Evolutionary conservation across 495 filamentous ascomycete genomes (phyloP).

Genomic region (Podospora sp.): DNA sequence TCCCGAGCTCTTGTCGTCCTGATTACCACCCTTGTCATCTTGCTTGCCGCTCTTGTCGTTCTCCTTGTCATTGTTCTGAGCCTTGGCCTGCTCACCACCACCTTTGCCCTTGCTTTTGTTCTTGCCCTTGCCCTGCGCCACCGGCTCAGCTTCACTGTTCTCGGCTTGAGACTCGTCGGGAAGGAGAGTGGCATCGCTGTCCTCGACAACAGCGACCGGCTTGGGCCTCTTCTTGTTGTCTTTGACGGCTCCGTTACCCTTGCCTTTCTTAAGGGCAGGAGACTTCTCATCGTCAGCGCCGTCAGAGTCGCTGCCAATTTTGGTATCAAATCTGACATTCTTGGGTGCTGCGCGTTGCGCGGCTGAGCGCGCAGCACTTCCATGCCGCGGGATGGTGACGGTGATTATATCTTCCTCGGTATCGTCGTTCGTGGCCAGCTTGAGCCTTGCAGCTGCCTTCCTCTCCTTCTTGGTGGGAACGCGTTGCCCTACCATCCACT

Average conservation of each 20-base stretch:
- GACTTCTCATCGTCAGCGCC: background rate
- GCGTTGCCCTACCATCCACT: slow-evolving; percentile 49
- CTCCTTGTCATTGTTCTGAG: background rate
- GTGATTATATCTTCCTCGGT: slow-evolving; percentile 37
- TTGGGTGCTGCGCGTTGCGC: background rate
- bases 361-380: background rate
- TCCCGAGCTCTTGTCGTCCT: background rate
- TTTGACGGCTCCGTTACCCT: background rate
- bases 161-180: background rate
- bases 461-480: slow-evolving; percentile 24
- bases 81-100: background rate
- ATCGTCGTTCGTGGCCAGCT: slow-evolving; percentile 45
- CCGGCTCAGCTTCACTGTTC: background rate
- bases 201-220: background rate
- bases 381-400: slow-evolving; percentile 39
- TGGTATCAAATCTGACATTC: background rate
- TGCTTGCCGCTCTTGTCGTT: background rate
- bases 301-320: background rate
- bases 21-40: background rate
- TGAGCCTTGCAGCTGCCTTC: slow-evolving; percentile 20
- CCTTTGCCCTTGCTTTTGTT: slow-evolving; percentile 12
- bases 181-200: background rate
- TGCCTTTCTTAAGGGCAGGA: background rate
- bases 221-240: background rate
- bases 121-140: slow-evolving; percentile 5